Evolutionary conservation across 805 yeast genomes (phyloP), one percentile per base, ranked within the genome.

Genomic region (Naumovozyma dairenensis): DNA sequence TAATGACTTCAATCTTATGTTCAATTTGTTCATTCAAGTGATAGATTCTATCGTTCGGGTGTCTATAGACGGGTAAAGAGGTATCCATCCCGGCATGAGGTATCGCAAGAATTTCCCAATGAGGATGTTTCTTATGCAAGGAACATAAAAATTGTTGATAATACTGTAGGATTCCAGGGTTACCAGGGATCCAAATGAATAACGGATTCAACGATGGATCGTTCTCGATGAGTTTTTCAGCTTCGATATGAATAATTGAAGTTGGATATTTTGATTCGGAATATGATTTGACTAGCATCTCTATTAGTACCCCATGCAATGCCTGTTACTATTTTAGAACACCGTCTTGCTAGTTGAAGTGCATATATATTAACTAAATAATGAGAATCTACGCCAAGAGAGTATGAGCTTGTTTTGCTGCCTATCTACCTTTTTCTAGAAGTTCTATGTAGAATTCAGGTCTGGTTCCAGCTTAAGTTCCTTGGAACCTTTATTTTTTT

Each of bases 161-260:
- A 55, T 70, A 81, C 40, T 74, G 76, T 27, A 75, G 65, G 18
- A 81, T 55, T 0, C 89, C 92, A 0, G 92, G 92, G 44, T 81
- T 81, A 0, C 92, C 92, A 0, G 92, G 89, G 5, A 81, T 64
- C 42, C 80, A 65, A 4, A 74, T 65, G 29, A 80, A 51, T 20
- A 80, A 43, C 8, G 65, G 69, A 9, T 36, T 65, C 28, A 80
- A 51, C 19, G 80, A 43, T 9, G 65, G 69, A 9, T 36, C 36
- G 22, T 27, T 28, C 21, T 29, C n/a, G 19, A 21, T 22, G 31
- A 22, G 9, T 2, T 12, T 7, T 16, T 24, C 20, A n/a, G 39
- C 29, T 7, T 17, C 14, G 4, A 40, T 12, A 32, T 49, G 47
- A 17, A 39, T 32, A n/a, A 50, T 34, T 6, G 53, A 42, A 9